Evolutionary conservation across 148 eudicot genomes (phyloP).

Genomic region (Suaeda aralocaspica): DNA sequence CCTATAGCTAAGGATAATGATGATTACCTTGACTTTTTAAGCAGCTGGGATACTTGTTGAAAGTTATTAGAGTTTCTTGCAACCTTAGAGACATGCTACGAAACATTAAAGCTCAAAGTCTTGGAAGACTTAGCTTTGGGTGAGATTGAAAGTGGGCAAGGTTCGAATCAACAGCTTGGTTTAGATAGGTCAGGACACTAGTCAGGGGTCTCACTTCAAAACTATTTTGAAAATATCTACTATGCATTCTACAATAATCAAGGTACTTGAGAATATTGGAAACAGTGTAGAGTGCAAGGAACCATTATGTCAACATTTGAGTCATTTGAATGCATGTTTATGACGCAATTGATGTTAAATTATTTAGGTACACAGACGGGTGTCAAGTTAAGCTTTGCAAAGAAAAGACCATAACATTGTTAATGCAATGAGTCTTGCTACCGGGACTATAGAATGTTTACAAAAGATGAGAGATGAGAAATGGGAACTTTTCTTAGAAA

Average conservation of each 20-base stretch:
- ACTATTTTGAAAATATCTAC: neutral
- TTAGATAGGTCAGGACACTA: neutral
- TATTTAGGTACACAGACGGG: neutral
- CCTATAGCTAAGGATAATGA: neutral
- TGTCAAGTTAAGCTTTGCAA: neutral
- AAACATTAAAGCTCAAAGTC: neutral
- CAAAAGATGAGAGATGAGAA: neutral
- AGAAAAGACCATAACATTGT: constrained; percentile 6
- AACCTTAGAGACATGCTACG: neutral
- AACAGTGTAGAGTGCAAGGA: neutral
- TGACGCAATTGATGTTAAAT: neutral
- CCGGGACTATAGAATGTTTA: neutral
- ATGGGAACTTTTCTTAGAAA: neutral
- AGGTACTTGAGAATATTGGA: neutral
- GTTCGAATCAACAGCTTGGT: neutral
- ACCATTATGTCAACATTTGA: neutral
- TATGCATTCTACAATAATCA: neutral
- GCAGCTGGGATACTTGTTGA: neutral
- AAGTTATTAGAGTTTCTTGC: neutral
- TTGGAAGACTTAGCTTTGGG: neutral
- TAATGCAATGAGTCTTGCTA: neutral
- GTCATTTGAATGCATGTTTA: neutral
- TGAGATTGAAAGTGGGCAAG: neutral
- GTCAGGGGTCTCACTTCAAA: neutral
- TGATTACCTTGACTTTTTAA: neutral